Evolutionary conservation across 2,329 filamentous ascomycete species (phyloP), one percentile per base, ranked within the genome.

Genomic region (Hymenotorrendiella dingleyae): DNA sequence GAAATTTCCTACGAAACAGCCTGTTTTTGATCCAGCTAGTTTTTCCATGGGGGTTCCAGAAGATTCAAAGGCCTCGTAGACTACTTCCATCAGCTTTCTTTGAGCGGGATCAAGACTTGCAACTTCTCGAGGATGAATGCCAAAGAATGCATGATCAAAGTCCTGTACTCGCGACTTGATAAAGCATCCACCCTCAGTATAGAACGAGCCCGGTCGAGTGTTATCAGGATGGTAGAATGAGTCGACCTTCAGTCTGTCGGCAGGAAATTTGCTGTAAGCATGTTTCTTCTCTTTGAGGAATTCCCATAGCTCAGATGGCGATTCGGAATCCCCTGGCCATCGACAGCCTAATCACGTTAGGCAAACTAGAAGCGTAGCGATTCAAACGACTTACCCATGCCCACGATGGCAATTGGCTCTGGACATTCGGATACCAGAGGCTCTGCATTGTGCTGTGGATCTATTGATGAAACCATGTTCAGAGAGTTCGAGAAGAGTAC

Each of bases 391-490:
- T n/a, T 45, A 49, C 61, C 57, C 60, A 64, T 63, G 36, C 62
- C 62, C 30, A 54, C 37, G 17, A 64, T 59, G 4, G 62, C 62
- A 36, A 65, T 59, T 8, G 62, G 62, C 37, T 52, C 47, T 20
- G n/a, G n/a, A n/a, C n/a, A n/a, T n/a, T n/a, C n/a, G n/a, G n/a
- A n/a, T n/a, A n/a, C n/a, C n/a, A n/a, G n/a, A n/a, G n/a, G n/a
- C n/a, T n/a, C n/a, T n/a, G n/a, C n/a, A n/a, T n/a, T n/a, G n/a
- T n/a, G n/a, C n/a, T n/a, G n/a, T n/a, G n/a, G n/a, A n/a, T n/a
- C n/a, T n/a, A n/a, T n/a, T n/a, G n/a, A n/a, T n/a, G n/a, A n/a
- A n/a, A n/a, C n/a, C n/a, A n/a, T n/a, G n/a, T n/a, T n/a, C n/a
- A n/a, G n/a, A n/a, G n/a, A n/a, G n/a, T n/a, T n/a, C n/a, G n/a